Base-by-base conservation (phyloP, 352 stramenopile genomes). In the Labyrinthula sp. region DNA sequence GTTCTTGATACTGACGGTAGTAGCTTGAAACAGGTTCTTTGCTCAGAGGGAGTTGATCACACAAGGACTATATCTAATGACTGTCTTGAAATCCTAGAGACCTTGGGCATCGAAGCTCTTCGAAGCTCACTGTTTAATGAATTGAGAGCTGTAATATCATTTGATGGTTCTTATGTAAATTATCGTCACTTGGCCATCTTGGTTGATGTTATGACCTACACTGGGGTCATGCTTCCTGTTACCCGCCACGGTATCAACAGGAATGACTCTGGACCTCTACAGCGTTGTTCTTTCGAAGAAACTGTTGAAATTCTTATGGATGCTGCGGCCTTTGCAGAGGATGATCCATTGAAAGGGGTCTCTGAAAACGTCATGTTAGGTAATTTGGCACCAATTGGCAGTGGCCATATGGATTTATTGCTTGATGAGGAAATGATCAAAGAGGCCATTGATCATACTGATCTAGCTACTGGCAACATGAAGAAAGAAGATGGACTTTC, bases 221-320 rank as follows among this genome's bases (percentile, higher is more conserved):
- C 88, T 57, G 88, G 88, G 2, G 77, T 92, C 43, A 67, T 96
- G 17, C 87, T 83, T 67, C 83, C 88, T 30, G 93, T 99, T 48
- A 93, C 90, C 45, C 77, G 90, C 56, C 88, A 99, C 58, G 90
- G 90, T 40, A 99, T 99, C 58, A 98, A 98, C 63, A 79, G 88
- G 38, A 84, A 93, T 47, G 89, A 97, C 59, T 91, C 80, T 49
- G 87, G 88, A 14, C 87, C 88, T n/a, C 67, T 98, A 20, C 73
- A 97, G 26, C 77, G 86, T 26, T 90, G 79, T 57, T 96, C 85
- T 25, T 99, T 98, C 59, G 90, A 99, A 68, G 89, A 99, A 68
- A 97, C 89, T 7, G 86, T 97, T 22, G 90, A 99, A 59, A 94
- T 98, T 68, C 68, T 98, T 17, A 96, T 96, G 77, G 82, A 97